Conservation (phyloP, 1,139 yeast species). For the Pichiaceae sp. region DNA sequence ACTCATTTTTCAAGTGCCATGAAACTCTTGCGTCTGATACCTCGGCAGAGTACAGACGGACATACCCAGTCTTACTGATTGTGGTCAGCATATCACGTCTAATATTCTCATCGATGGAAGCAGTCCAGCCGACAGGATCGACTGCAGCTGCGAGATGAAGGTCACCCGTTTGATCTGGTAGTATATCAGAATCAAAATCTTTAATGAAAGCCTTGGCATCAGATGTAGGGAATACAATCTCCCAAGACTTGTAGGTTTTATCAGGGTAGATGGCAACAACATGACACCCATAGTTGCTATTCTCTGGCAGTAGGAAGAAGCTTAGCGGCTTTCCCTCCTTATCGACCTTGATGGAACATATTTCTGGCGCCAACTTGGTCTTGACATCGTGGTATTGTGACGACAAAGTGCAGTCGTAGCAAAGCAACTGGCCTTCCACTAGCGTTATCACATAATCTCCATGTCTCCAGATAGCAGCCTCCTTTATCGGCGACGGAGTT, state of each 20-base stretch:
- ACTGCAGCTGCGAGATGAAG: constrained; percentile 48
- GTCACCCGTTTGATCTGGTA: constrained; percentile 20
- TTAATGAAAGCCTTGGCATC: constrained; percentile 12
- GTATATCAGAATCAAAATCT: constrained; percentile 20
- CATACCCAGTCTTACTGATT: constrained; percentile 45
- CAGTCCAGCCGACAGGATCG: constrained; percentile 57
- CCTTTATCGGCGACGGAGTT: constrained; percentile 31
- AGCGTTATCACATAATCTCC: constrained; percentile 43
- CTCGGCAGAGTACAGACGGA: constrained; percentile 42
- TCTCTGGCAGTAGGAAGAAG: constrained; percentile 41
- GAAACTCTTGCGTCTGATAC: constrained; percentile 23
- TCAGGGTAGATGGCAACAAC: constrained; percentile 33
- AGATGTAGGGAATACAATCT: constrained; percentile 7
- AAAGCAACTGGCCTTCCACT: constrained; percentile 33
- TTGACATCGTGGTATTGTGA: constrained; percentile 8
- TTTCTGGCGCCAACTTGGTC: constrained; percentile 14
- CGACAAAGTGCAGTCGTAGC: constrained; percentile 52
- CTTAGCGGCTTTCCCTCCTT: constrained; percentile 26
- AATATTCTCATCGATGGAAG: constrained; percentile 30
- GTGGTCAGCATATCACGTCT: constrained; percentile 47
- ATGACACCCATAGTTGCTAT: constrained; percentile 28
- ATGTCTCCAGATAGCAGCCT: constrained; percentile 46
- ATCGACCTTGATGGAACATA: constrained; percentile 10
- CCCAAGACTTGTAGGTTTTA: constrained; percentile 20
- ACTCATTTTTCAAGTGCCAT: constrained; percentile 45